Evolutionary conservation across 441 rosid genomes (phyloP).

Genomic region (Arabidopsis lyrata): DNA sequence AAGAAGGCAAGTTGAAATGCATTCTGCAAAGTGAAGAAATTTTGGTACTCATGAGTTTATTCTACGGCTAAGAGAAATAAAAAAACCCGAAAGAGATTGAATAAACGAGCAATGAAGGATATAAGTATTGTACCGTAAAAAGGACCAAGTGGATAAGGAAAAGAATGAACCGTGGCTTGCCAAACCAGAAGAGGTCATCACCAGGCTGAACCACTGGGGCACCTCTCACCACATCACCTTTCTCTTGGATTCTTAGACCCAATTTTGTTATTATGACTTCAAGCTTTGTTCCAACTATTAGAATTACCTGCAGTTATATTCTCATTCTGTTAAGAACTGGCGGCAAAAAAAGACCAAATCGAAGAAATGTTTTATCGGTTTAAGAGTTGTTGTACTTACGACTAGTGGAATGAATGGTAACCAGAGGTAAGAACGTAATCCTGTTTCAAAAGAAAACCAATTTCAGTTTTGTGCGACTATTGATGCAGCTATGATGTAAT

Average conservation of each 20-base stretch:
- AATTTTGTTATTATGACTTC: conserved; percentile 84
- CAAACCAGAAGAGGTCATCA: conserved; percentile 98
- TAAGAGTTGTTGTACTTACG: conserved; percentile 55
- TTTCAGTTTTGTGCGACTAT: conserved; percentile 1
- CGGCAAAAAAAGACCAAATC: not conserved
- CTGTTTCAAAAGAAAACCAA: conserved; percentile 50
- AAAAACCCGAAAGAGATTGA: not conserved
- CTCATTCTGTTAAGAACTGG: conserved; percentile 4
- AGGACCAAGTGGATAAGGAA: conserved; percentile 81
- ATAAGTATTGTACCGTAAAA: conserved; percentile 63
- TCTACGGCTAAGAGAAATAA: not conserved
- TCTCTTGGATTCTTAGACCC: conserved; percentile 80
- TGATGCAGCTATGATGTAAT: not conserved
- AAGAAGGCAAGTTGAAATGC: conserved; percentile 84
- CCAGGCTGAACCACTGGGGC: conserved; percentile 89
- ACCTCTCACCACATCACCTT: conserved; percentile 91
- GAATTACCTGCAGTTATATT: conserved; percentile 57
- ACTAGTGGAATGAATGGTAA: conserved; percentile 79
- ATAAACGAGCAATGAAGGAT: not conserved
- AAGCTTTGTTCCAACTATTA: conserved; percentile 79
- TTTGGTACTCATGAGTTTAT: conserved; percentile 16
- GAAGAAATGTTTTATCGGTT: not conserved
- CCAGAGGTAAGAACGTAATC: conserved; percentile 76
- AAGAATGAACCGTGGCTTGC: conserved; percentile 75
- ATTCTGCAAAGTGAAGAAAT: conserved; percentile 56